Conservation (phyloP, 2,329 filamentous ascomycete genomes). For the Fusarium sp. region DNA sequence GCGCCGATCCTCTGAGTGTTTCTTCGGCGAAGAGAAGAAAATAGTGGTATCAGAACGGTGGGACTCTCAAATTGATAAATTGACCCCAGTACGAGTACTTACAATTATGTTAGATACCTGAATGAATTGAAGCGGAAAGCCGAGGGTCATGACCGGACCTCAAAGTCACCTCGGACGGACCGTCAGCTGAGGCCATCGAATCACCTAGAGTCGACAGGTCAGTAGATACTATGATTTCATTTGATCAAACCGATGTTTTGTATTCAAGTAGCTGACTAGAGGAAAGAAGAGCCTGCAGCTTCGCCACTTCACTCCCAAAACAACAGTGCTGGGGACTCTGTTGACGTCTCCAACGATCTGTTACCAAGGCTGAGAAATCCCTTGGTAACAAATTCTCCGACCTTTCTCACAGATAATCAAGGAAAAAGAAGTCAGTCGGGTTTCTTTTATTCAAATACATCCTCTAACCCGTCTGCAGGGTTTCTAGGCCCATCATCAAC, state of each 20-base stretch:
- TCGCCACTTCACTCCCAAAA: neutral
- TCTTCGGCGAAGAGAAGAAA: slow-evolving; percentile 17
- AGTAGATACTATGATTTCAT: no score
- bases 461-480: neutral
- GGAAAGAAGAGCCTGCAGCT: neutral
- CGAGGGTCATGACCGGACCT: neutral
- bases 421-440: neutral
- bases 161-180: neutral
- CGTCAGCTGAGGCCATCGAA: neutral
- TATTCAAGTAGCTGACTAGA: no score
- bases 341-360: neutral
- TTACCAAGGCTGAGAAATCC: neutral
- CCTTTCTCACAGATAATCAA: neutral
- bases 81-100: fast-evolving
- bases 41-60: slow-evolving; percentile 16
- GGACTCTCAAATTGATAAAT: neutral
- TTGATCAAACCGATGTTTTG: neutral
- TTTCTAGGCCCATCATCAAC: slow-evolving; percentile 25
- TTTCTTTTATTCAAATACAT: neutral
- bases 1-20: slow-evolving; percentile 11
- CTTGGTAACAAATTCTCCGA: neutral
- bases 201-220: neutral
- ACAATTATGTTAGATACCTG: neutral
- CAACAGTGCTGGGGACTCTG: neutral
- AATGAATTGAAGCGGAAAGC: slow-evolving; percentile 22